Evolutionary conservation across 176 grass and related monocot species (phyloP).

Genomic region (Rhynchospora tenuis): DNA sequence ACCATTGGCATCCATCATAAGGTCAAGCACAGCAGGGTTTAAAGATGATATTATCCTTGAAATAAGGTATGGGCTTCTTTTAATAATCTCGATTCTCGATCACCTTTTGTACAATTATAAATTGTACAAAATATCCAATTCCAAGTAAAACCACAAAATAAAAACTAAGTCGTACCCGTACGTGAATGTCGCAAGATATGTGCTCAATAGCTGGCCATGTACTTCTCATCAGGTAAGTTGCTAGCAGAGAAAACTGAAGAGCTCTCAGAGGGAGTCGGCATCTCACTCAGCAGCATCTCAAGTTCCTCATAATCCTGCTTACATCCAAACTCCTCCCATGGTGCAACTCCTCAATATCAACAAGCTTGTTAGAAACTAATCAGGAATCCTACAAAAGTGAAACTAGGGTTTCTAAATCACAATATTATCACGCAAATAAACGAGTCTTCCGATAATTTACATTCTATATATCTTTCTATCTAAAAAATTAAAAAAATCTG

Average conservation of each 20-base stretch:
- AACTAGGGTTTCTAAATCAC: not conserved
- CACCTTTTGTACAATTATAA: constrained; percentile 58
- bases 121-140: not conserved
- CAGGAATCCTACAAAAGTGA: constrained; percentile 1
- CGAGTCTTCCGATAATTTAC: not conserved
- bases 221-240: constrained; percentile 33
- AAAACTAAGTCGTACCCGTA: constrained; percentile 60
- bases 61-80: constrained; percentile 27
- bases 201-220: constrained; percentile 41
- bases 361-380: constrained; percentile 13
- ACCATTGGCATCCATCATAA: constrained; percentile 77
- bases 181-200: constrained; percentile 63
- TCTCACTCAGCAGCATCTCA: constrained; percentile 18
- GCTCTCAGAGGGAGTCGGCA: not conserved
- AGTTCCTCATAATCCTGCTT: constrained; percentile 16
- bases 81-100: constrained; percentile 66
- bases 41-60: constrained; percentile 53
- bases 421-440: not conserved
- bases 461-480: not conserved
- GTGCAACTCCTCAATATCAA: constrained; percentile 16
- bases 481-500: constrained; percentile 12
- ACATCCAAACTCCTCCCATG: constrained; percentile 23
- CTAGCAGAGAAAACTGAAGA: not conserved
- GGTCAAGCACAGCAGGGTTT: constrained; percentile 32
- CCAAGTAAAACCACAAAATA: not conserved